Base-by-base conservation (phyloP, 345 rosid species). In the Litchi chinensis region DNA sequence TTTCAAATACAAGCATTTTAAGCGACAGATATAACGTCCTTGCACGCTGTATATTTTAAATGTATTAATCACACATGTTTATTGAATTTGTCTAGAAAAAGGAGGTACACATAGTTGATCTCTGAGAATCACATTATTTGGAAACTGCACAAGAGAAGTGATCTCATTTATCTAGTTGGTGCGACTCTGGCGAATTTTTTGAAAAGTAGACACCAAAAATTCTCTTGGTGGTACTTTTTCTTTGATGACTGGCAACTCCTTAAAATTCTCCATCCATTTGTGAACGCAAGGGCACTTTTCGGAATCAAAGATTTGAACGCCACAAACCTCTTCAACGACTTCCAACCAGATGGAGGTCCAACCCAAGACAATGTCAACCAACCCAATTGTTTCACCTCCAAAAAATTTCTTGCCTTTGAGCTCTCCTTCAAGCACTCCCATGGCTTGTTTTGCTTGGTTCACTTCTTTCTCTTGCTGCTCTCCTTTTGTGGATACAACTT, bases 321-420 rank as follows among this genome's bases (percentile, higher is more conserved):
- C 9, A 10, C 52, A 22, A 54, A 28, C 26, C 32, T 81, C 76
- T 39, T 76, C 83, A 40, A 71, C 6, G 6, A n/a, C n/a, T 8
- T 3, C 68, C 52, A 76, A 24, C 83, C 83, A 81, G 1, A 10
- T 43, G 10, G 48, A 22, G 37, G 71, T 48, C 75, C 52, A 76
- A 11, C 76, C 72, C 52, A 76, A 10, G 0, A 57, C 67, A 13
- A 80, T 70, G 41, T 76, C 79, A 13, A 76, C 52, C 0, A 37
- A 26, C 48, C 83, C 83, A 41, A 81, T 56, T 8, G 9, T 68
- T 0, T 71, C 72, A 2, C 78, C 83, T 65, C 79, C 83, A 24
- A 81, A 71, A 13, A 80, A 70, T 3, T 39, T 74, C 76, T 75
- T 70, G 6, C 21, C 19, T 15, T 32, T 75, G 1, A 76, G 68